Base-by-base conservation (phyloP, 2,329 filamentous ascomycete genomes). In the Fusarium sp. region DNA sequence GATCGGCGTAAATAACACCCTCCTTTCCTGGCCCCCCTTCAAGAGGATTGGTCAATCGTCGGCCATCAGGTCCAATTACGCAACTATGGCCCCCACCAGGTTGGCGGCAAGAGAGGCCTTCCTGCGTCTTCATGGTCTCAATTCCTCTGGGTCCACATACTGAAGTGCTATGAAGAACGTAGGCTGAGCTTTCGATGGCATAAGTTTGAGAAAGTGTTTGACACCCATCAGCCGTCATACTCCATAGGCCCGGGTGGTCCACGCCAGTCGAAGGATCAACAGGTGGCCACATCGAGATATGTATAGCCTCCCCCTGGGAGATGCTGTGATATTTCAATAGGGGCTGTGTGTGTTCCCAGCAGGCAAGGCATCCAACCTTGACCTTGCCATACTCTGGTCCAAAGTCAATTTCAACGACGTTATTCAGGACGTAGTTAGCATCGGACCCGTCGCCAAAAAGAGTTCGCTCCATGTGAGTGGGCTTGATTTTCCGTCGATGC, bases 151-250 rank as follows among this genome's bases (percentile, higher is more conserved):
- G 72, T 0, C 82, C 84, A 60, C 89, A 81, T 8, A 79, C 73
- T 2, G 70, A 65, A 1, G 77, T 79, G 33, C 71, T 68, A 35
- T 78, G 76, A 3, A 90, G 83, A 1, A 91, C 89, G 68, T 87
- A 91, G 0, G 87, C 79, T 11, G 83, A 82, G 2, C 87, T 85
- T 76, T 91, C 90, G 8, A 91, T 86, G 1, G 90, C 89, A 71
- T 90, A 90, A 0, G 86, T 84, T 68, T 87, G 87, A 0, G 87
- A 86, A 2, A 90, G 81, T 50, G 76, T 84, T 32, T 83, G 83
- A 66, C 83, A 85, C 6, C 84, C 83, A 30, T 80, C 78, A 8
- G 76, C 75, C 12, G 77, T 78, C 77, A 82, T 81, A 57, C 76
- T 79, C 76, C 77, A 81, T 9, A 80, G 65, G 2, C 77, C 78